Conservation (phyloP, 305 asterid genomes). For the Rubia balearica region DNA sequence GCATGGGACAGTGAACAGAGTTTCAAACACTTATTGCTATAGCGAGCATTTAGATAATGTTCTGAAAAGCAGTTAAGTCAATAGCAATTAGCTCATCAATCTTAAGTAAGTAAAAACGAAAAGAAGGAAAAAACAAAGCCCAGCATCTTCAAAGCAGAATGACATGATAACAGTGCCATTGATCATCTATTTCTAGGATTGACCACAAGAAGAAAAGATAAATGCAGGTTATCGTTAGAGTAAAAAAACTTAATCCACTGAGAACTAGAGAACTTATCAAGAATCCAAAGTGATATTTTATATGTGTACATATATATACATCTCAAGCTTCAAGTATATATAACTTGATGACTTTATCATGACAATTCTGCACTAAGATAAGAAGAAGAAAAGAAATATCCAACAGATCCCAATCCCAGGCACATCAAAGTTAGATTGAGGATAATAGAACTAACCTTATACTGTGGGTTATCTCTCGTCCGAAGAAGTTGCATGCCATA, state of each 20-base stretch:
- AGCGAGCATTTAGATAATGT: background rate
- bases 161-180: background rate
- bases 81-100: background rate
- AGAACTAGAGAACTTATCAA: background rate
- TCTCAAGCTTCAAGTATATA: background rate
- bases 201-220: background rate
- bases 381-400: background rate
- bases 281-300: background rate
- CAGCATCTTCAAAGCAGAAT: background rate
- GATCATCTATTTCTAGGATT: background rate
- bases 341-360: background rate
- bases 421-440: background rate
- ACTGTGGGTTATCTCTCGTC: constrained; percentile 89
- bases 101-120: background rate
- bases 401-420: background rate
- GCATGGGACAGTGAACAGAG: background rate
- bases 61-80: background rate
- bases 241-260: background rate
- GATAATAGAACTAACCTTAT: constrained; percentile 50
- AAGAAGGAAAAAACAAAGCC: background rate
- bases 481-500: constrained; percentile 97
- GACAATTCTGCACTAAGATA: background rate
- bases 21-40: background rate
- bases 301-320: background rate
- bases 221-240: background rate